Conservation (phyloP, 192 early-diverging fungal genomes). For the Coemansia sp. region DNA sequence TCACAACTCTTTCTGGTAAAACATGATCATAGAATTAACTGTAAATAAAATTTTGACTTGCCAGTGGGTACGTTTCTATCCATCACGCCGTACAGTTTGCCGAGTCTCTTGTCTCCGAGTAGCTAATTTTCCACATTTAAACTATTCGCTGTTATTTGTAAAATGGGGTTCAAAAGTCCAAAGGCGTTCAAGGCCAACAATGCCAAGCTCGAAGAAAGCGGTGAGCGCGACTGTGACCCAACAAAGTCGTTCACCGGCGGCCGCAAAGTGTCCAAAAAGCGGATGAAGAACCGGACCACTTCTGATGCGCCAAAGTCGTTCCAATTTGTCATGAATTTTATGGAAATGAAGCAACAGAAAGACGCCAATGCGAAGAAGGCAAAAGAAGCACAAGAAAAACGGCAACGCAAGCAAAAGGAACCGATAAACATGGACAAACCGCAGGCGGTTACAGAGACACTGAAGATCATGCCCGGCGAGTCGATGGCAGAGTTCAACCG, state of each 20-base stretch:
- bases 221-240: conserved; percentile 40
- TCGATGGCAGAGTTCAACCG: conserved; percentile 35
- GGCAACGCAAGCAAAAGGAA: conserved; percentile 9
- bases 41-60: neutral
- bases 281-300: conserved; percentile 1
- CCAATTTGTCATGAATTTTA: conserved; percentile 36
- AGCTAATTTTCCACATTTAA: neutral
- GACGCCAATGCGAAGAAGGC: conserved; percentile 21
- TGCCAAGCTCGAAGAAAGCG: conserved; percentile 21
- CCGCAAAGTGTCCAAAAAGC: conserved; percentile 29
- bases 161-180: conserved; percentile 51
- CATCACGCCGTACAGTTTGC: neutral
- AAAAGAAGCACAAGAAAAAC: conserved; percentile 13
- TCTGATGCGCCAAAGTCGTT: conserved; percentile 47
- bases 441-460: conserved; percentile 18
- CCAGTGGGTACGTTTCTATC: too few relatives aligned
- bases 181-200: conserved; percentile 24
- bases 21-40: neutral
- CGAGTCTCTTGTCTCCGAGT: neutral
- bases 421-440: conserved; percentile 1
- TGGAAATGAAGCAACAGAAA: conserved; percentile 22
- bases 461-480: conserved; percentile 45
- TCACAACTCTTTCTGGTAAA: neutral
- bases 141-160: neutral
- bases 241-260: conserved; percentile 40